Percentiles rank a stretch among this genome's conserved stretches.
phyloP scores from a whole-genome alignment of 495 filamentous ascomycete species.

The Extremus antarcticus region DNA sequence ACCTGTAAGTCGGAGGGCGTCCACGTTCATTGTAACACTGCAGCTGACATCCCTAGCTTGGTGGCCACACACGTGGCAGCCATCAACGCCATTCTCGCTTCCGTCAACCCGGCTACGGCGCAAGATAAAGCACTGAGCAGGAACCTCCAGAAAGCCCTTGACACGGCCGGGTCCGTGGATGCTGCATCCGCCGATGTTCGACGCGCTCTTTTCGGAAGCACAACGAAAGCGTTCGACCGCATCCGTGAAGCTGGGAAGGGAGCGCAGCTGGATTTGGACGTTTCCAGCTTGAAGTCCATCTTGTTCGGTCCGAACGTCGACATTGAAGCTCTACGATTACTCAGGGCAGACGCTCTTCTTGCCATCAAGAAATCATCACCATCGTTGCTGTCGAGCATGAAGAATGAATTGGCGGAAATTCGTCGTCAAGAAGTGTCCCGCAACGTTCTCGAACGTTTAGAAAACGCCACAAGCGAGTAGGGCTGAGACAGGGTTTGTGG shows the following conservation, averaged over 20 bases:
- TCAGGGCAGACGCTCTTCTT: conserved; percentile 13
- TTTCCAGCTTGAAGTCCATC: background rate
- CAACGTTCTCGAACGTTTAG: conserved; percentile 11
- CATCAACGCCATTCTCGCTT: conserved; percentile 9
- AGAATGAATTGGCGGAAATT: background rate
- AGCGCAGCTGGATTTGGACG: background rate
- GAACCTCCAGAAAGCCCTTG: background rate
- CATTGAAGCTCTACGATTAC: conserved; percentile 12
- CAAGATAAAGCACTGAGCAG: background rate
- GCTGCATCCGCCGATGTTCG: conserved; percentile 1
- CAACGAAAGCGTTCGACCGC: conserved; percentile 11
- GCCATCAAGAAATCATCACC: conserved; percentile 2
- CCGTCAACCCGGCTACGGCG: conserved; percentile 8
- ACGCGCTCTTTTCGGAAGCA: conserved; percentile 2
- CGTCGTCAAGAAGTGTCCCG: conserved; percentile 2
- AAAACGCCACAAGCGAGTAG: background rate
- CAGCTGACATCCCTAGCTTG: conserved; percentile 9
- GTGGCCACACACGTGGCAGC: conserved; percentile 6
- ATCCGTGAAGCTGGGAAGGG: background rate
- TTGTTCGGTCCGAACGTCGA: conserved; percentile 10
- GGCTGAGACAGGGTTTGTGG: background rate
- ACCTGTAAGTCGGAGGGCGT: conserved; percentile 5
- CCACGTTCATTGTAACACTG: background rate
- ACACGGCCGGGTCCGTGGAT: background rate
- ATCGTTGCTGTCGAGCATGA: background rate